Evolutionary conservation across 1,284 basidiomycete genomes (phyloP), one percentile per base, ranked within the genome.

Genomic region (Pseudozyma flocculosa): DNA sequence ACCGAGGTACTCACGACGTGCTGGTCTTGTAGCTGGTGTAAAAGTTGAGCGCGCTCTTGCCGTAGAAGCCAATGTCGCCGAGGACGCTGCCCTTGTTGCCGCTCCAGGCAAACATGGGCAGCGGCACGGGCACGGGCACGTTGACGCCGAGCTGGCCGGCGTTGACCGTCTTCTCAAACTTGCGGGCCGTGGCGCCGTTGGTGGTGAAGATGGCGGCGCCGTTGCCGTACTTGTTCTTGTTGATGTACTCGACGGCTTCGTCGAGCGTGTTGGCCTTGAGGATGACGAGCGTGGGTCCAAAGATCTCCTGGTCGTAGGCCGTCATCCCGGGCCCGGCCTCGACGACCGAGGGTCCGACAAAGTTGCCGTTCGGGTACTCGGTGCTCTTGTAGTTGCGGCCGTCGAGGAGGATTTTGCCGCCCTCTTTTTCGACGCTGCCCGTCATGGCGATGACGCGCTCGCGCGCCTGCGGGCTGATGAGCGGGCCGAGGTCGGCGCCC

Each of bases 161-260:
- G 62, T 96, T 89, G 56, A 94, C 87, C 54, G 87, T 84, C 41
- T 83, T 84, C 81, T 98, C 93, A 66, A 95, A 98, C 80, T 89
- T 90, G 58, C 94, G 86, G 19, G 92, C 93, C 8, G 92, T 92
- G 29, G 93, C 89, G n/a, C 94, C 94, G 43, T 88, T 91, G 80
- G 93, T 90, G 29, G 94, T 98, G 79, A 96, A 97, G 76, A 96
- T 92, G 21, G 92, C 89, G n/a, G 92, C 86, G 26, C 93, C 94
- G 77, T 97, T 97, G 2, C 93, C 82, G 44, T 65, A 69, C 43
- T 61, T 56, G 62, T 68, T 62, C 48, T 55, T 58, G 51, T 72
- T 65, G 53, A 72, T 70, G 55, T 64, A 61, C 21, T 61, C 49
- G 58, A 96, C 84, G 19, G 92, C 94, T 67, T 96, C 90, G 67